Conservation (phyloP, 192 early-diverging fungal genomes). For the Obelidium mucronatum region DNA sequence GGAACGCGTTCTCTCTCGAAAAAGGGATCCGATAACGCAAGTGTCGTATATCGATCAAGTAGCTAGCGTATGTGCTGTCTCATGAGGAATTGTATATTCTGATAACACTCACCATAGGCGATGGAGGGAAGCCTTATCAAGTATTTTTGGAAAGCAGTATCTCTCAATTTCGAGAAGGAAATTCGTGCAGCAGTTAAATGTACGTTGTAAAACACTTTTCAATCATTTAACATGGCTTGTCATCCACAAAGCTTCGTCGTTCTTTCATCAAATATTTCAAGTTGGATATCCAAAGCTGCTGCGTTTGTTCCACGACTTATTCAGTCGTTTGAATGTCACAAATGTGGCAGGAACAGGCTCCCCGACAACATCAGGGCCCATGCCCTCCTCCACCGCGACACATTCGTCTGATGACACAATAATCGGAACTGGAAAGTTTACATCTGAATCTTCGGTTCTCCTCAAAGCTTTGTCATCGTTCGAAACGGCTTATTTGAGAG, state of each 20-base stretch:
- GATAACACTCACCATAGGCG: slow-evolving; percentile 14
- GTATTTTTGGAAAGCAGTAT: slow-evolving; percentile 49
- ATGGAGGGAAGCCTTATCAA: slow-evolving; percentile 42
- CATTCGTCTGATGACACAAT: neutral
- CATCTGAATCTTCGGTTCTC: slow-evolving; percentile 29
- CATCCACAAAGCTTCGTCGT: slow-evolving; percentile 37
- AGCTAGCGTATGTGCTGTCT: neutral
- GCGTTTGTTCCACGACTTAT: slow-evolving; percentile 57
- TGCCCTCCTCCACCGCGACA: neutral
- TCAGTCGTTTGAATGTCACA: slow-evolving; percentile 46
- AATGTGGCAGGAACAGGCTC: neutral
- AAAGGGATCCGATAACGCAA: slow-evolving; percentile 49
- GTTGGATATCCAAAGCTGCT: slow-evolving; percentile 60
- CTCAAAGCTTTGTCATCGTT: slow-evolving; percentile 49
- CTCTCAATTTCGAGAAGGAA: slow-evolving; percentile 48
- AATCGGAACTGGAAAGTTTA: neutral
- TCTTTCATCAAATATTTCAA: slow-evolving; percentile 54
- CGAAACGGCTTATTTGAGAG: slow-evolving; percentile 60
- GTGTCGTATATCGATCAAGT: slow-evolving; percentile 55
- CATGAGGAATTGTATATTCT: slow-evolving; percentile 17
- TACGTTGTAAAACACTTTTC: neutral
- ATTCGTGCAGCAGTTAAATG: slow-evolving; percentile 50
- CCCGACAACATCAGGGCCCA: neutral
- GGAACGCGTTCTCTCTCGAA: slow-evolving; percentile 53
- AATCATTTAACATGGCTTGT: neutral